phyloP scores from a whole-genome alignment of 352 stramenopile genomes.

The Phytophthora europaea region DNA sequence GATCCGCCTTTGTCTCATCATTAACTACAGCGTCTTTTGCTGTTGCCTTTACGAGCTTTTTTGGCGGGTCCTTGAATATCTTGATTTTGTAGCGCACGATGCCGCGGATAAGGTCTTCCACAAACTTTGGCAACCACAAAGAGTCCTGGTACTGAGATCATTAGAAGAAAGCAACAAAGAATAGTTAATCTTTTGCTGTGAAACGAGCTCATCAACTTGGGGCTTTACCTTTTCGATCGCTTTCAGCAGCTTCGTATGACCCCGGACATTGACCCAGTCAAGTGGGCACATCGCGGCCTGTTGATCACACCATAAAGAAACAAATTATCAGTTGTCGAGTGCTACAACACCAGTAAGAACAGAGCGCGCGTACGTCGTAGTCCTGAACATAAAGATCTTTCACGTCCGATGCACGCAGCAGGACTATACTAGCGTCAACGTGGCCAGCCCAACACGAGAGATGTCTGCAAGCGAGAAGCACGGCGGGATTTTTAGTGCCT shows the following conservation, averaged over 20 bases:
- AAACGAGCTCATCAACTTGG: neutral
- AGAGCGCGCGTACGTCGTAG: slow-evolving; percentile 55
- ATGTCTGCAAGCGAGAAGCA: slow-evolving; percentile 45
- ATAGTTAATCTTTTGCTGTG: neutral
- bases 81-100: slow-evolving; percentile 86
- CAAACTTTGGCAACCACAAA: slow-evolving; percentile 74
- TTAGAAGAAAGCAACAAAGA: neutral
- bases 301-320: neutral
- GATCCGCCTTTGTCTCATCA: neutral
- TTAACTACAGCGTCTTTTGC: slow-evolving; percentile 3
- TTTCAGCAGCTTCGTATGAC: slow-evolving; percentile 53
- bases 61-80: slow-evolving; percentile 61
- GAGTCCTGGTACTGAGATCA: slow-evolving; percentile 62
- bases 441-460: slow-evolving; percentile 77
- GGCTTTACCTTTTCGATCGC: slow-evolving; percentile 63
- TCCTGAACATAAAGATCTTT: slow-evolving; percentile 76
- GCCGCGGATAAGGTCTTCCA: slow-evolving; percentile 73
- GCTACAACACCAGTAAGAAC: neutral
- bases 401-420: slow-evolving; percentile 59
- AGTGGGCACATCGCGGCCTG: slow-evolving; percentile 46
- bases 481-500: neutral
- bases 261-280: slow-evolving; percentile 67
- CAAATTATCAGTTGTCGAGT: neutral
- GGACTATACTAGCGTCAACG: slow-evolving; percentile 54
- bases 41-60: slow-evolving; percentile 25